Conservation (phyloP, 495 filamentous ascomycete genomes). For the Melanomma pulvis-pyrius region DNA sequence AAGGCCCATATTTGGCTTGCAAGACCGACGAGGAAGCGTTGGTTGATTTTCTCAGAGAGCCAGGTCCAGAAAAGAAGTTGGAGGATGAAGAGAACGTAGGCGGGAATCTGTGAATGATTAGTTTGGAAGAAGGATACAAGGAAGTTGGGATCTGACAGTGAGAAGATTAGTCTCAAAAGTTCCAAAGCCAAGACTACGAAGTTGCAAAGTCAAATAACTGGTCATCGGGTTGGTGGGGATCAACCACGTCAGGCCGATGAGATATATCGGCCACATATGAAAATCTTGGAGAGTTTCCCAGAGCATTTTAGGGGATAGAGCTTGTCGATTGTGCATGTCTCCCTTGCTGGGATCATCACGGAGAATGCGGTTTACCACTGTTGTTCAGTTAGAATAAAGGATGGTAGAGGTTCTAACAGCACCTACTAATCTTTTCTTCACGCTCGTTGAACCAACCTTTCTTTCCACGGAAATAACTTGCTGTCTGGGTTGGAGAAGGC, state of each 20-base stretch:
- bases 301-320: conserved; percentile 29
- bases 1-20: conserved; percentile 61
- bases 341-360: conserved; percentile 43
- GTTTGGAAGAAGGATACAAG: too few relatives aligned
- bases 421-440: conserved; percentile 43
- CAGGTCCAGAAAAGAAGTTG: conserved; percentile 60
- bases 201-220: conserved; percentile 35
- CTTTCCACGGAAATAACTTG: conserved; percentile 38
- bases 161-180: conserved; percentile 41
- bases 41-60: conserved; percentile 60
- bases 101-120: conserved; percentile 38
- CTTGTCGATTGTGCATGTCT: conserved; percentile 43
- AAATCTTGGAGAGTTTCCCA: conserved; percentile 37
- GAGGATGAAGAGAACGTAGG: conserved; percentile 45
- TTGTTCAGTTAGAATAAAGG: conserved; percentile 1
- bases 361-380: conserved; percentile 43
- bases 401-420: background rate
- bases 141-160: conserved; percentile 18
- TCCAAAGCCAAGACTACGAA: conserved; percentile 29
- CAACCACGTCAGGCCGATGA: conserved; percentile 41
- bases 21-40: conserved; percentile 55
- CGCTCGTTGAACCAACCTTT: conserved; percentile 42
- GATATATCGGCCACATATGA: conserved; percentile 47
- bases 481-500: conserved; percentile 40
- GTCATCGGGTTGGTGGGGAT: conserved; percentile 31